These are phyloP conservation scores for Hanseniaspora thailandica DNA, from an alignment of 805 yeast species.

Conservation along the genomic window DNA sequence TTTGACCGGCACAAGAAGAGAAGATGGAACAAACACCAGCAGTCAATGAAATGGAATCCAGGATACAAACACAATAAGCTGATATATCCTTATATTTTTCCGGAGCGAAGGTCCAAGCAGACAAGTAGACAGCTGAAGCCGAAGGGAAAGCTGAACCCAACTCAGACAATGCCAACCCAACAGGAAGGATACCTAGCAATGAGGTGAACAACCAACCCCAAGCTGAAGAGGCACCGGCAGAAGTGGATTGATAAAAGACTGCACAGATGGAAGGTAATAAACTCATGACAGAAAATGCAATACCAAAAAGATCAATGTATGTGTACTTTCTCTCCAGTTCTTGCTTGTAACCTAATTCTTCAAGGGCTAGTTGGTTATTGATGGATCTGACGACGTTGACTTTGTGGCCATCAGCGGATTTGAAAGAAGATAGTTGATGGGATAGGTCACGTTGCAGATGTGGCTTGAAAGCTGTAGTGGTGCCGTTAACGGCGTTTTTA, in stretches of 20 bases:
- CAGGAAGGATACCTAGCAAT: constrained; percentile 34
- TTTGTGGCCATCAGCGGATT: constrained; percentile 10
- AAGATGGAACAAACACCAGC: constrained; percentile 50
- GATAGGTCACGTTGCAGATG: background rate
- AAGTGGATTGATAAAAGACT: constrained; percentile 37
- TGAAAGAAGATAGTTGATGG: constrained; percentile 8
- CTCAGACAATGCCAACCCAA: constrained; percentile 47
- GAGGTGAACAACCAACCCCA: constrained; percentile 54
- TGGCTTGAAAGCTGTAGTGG: background rate
- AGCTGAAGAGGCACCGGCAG: constrained; percentile 46
- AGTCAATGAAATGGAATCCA: constrained; percentile 48
- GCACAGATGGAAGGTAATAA: constrained; percentile 48
- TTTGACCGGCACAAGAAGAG: constrained; percentile 46
- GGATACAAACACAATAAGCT: constrained; percentile 46
- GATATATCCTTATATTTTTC: constrained; percentile 34
- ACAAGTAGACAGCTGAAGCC: constrained; percentile 53
- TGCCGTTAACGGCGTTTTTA: background rate
- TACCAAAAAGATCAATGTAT: constrained; percentile 55
- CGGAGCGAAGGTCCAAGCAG: constrained; percentile 51
- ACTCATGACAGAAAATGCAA: constrained; percentile 62
- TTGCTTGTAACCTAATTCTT: constrained; percentile 59
- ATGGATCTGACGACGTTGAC: constrained; percentile 12
- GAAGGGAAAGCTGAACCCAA: constrained; percentile 54
- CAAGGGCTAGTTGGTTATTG: constrained; percentile 18
- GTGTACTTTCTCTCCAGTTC: constrained; percentile 54